Conservation (phyloP, 2,329 filamentous ascomycete genomes). For the Tolypocladium ophioglossoides region DNA sequence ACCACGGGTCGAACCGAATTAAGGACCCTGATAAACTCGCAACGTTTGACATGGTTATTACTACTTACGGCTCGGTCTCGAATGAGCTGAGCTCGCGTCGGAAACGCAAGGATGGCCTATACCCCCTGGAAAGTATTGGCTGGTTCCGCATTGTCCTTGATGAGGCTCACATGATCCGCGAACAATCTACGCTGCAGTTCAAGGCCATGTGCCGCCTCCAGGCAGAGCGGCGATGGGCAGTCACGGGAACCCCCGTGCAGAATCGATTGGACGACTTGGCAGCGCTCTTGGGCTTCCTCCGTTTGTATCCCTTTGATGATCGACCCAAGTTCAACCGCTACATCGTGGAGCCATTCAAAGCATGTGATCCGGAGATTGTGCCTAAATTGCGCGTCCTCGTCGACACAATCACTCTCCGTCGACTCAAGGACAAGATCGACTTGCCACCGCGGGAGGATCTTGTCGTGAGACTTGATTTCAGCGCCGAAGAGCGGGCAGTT, state of each 20-base stretch:
- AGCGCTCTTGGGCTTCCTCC: conserved; percentile 75
- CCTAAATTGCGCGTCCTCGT: conserved; percentile 81
- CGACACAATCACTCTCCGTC: conserved; percentile 85
- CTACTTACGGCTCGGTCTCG: conserved; percentile 82
- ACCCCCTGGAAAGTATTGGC: conserved; percentile 65
- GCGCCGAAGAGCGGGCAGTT: conserved; percentile 59
- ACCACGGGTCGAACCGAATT: conserved; percentile 71
- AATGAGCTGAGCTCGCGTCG: conserved; percentile 62
- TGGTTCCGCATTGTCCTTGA: conserved; percentile 94
- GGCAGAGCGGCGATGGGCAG: conserved; percentile 81
- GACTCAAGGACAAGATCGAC: conserved; percentile 84
- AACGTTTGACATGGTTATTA: conserved; percentile 75
- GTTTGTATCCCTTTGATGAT: conserved; percentile 76
- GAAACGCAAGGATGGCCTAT: conserved; percentile 46
- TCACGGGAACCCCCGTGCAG: conserved; percentile 94
- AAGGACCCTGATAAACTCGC: conserved; percentile 59
- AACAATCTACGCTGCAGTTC: conserved; percentile 69
- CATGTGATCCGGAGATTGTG: conserved; percentile 72
- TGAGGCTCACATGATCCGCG: conserved; percentile 90
- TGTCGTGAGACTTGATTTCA: conserved; percentile 66
- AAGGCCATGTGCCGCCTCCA: conserved; percentile 73
- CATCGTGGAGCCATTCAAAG: conserved; percentile 80
- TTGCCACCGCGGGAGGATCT: conserved; percentile 65
- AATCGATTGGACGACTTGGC: conserved; percentile 87
- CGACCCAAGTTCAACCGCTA: conserved; percentile 63